A percentile compares a stretch with the other conserved stretches of the same genome.
Evolutionary conservation across 192 early-diverging fungal genomes (phyloP).

Genomic region (Backusella westeae): DNA sequence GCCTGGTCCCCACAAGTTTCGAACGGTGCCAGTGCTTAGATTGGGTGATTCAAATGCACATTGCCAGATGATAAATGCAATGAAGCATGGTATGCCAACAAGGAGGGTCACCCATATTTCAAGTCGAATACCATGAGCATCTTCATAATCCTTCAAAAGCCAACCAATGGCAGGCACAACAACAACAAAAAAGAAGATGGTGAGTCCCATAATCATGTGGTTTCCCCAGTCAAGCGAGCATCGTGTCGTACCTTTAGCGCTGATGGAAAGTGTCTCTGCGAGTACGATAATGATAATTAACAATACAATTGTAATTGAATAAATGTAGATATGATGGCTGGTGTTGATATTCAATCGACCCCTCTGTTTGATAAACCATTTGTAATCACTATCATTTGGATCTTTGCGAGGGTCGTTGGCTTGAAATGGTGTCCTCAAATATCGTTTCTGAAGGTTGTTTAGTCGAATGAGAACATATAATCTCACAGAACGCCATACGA

Average conservation of each 20-base stretch:
- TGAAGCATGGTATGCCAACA: constrained; percentile 39
- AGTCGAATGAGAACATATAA: constrained; percentile 7
- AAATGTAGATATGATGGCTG: background rate
- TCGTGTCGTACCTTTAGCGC: background rate
- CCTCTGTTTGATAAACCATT: constrained; percentile 1
- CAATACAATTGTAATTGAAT: background rate
- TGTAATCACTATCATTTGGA: constrained; percentile 3
- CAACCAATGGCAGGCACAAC: constrained; percentile 48
- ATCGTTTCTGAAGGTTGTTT: constrained; percentile 8
- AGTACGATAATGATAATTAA: background rate
- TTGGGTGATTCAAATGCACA: background rate
- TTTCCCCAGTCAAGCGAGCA: constrained; percentile 13
- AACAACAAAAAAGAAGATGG: constrained; percentile 38
- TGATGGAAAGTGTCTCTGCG: background rate
- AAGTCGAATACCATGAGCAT: constrained; percentile 56
- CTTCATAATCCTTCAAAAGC: constrained; percentile 43
- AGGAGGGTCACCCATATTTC: constrained; percentile 52
- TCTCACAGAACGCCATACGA: constrained; percentile 1
- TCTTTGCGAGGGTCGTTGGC: background rate
- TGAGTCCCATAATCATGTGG: background rate
- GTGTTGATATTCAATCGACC: background rate
- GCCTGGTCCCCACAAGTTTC: background rate
- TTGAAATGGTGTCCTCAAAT: background rate
- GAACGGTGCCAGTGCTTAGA: background rate
- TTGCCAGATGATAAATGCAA: constrained; percentile 41